These are phyloP conservation scores for Eimeria sp. DNA, from an alignment of 169 alveolate genomes.

Conservation along the genomic window DNA sequence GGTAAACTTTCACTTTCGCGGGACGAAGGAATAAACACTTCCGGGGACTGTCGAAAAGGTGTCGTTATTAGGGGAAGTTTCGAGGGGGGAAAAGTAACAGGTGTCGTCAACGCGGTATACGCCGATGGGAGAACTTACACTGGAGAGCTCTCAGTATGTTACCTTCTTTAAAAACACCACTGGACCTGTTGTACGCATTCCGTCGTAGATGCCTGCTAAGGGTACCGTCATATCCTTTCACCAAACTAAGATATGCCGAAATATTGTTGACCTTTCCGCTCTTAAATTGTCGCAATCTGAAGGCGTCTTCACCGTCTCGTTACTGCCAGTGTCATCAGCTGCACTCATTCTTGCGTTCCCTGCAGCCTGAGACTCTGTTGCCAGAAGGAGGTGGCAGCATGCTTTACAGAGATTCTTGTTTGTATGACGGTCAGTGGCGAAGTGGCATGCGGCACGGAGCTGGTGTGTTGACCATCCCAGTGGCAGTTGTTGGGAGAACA, in stretches of 20 bases:
- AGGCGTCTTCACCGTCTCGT: neutral
- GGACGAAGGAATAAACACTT: neutral
- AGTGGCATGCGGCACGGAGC: conserved; percentile 81
- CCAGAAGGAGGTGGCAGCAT: conserved; percentile 81
- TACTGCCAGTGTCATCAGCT: neutral
- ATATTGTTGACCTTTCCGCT: neutral
- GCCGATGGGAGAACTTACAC: conserved; percentile 78
- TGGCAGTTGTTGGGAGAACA: neutral
- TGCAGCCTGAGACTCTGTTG: conserved; percentile 68
- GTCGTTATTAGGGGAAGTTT: conserved; percentile 70
- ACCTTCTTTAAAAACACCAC: neutral
- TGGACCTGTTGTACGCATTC: neutral
- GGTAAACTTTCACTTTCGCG: conserved; percentile 68
- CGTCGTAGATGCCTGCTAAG: neutral
- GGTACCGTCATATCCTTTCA: neutral
- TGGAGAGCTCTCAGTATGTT: conserved; percentile 65
- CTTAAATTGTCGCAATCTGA: neutral
- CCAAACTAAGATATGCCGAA: neutral
- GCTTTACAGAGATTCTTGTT: conserved; percentile 45
- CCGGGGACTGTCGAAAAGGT: conserved; percentile 27
- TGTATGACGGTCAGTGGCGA: conserved; percentile 80
- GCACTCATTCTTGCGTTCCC: neutral
- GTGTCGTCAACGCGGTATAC: conserved; percentile 70
- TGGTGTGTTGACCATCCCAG: conserved; percentile 78
- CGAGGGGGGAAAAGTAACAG: conserved; percentile 67